Conservation (phyloP, 2,329 filamentous ascomycete genomes). For the Epichloe festucae region DNA sequence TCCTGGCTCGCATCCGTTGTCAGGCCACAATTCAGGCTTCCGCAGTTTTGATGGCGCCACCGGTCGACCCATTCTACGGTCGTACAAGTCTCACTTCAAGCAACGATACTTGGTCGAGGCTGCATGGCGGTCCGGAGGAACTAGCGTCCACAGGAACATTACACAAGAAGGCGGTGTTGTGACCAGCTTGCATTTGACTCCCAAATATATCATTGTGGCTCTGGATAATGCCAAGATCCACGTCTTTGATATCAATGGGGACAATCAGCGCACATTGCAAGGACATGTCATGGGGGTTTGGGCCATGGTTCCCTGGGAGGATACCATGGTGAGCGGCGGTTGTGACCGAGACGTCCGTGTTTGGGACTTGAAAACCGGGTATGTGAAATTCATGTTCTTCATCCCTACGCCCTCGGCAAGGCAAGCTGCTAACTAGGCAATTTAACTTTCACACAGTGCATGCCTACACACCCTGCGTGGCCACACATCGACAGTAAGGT, state of each 20-base stretch:
- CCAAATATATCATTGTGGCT: slow-evolving; percentile 94
- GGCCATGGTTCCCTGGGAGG: slow-evolving; percentile 98
- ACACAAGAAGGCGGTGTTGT: slow-evolving; percentile 95
- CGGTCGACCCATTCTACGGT: slow-evolving; percentile 52
- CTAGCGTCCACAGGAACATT: slow-evolving; percentile 71
- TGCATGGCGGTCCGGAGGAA: slow-evolving; percentile 88
- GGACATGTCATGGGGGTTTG: slow-evolving; percentile 97
- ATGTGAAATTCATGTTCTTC: slow-evolving; percentile 20
- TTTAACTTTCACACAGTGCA: slow-evolving; percentile 31
- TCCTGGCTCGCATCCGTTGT: slow-evolving; percentile 28
- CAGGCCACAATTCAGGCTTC: slow-evolving; percentile 24
- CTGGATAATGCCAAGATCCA: slow-evolving; percentile 98
- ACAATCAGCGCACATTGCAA: slow-evolving; percentile 75
- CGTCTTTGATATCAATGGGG: slow-evolving; percentile 86
- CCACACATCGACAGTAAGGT: slow-evolving; percentile 92
- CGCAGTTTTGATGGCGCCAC: slow-evolving; percentile 43
- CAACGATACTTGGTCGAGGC: slow-evolving; percentile 94
- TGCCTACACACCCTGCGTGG: slow-evolving; percentile 77
- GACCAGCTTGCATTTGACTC: slow-evolving; percentile 84
- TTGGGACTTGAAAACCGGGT: slow-evolving; percentile 93
- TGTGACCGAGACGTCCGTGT: slow-evolving; percentile 95
- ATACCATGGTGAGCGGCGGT: slow-evolving; percentile 86
- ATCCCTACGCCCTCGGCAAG: background rate
- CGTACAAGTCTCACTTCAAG: slow-evolving; percentile 95
- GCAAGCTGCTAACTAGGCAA: background rate